Evolutionary conservation across 1,284 basidiomycete genomes (phyloP).

Genomic region (Heterobasidion irregulare): DNA sequence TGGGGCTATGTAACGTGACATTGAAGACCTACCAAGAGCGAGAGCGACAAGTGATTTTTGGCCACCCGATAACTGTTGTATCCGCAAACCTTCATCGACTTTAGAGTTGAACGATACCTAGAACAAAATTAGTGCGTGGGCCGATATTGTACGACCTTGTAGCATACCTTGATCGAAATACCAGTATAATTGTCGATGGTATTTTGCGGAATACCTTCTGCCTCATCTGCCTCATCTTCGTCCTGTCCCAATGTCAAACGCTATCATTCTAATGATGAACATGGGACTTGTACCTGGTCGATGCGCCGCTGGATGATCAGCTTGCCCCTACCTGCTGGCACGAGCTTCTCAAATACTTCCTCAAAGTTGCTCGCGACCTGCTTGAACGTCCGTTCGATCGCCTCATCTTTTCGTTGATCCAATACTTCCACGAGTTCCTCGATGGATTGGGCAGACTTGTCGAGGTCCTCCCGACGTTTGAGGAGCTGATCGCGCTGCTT

Average conservation of each 20-base stretch:
- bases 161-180: conserved; percentile 80
- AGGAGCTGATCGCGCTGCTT: conserved; percentile 92
- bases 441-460: conserved; percentile 84
- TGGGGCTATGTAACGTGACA: neutral
- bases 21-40: conserved; percentile 59
- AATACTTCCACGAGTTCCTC: conserved; percentile 92
- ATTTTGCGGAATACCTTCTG: conserved; percentile 63
- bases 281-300: conserved; percentile 52
- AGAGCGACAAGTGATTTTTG: conserved; percentile 97
- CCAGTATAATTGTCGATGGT: conserved; percentile 94
- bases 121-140: neutral
- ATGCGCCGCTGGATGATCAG: conserved; percentile 89
- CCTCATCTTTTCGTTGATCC: conserved; percentile 96
- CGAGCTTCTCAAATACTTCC: conserved; percentile 96
- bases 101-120: conserved; percentile 98
- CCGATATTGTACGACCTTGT: neutral
- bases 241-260: conserved; percentile 25
- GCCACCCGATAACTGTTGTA: conserved; percentile 96
- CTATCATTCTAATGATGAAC: neutral
- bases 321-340: conserved; percentile 86
- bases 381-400: conserved; percentile 97
- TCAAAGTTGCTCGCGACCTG: conserved; percentile 96
- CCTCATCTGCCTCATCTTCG: conserved; percentile 60
- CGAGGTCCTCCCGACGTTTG: conserved; percentile 83
- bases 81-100: conserved; percentile 90